These are phyloP conservation scores for Fraxinus velutina DNA, from an alignment of 305 asterid genomes.

Conservation along the genomic window DNA sequence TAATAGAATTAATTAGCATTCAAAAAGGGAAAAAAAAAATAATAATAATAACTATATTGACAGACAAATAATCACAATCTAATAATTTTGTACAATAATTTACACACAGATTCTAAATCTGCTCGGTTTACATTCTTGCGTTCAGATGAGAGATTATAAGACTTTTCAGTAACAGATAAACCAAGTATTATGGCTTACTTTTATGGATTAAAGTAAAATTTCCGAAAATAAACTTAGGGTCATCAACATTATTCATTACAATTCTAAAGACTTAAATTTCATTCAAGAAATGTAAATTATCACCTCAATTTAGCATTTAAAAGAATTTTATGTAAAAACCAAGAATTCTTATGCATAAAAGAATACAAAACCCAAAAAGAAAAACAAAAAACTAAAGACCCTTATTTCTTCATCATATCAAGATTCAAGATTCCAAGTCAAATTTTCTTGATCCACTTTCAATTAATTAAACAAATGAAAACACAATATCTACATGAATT, in stretches of 20 bases:
- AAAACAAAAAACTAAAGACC: background rate
- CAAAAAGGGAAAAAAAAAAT: too few species aligned
- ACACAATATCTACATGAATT: background rate
- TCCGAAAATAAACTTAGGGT: constrained; percentile 4
- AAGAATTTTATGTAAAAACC: background rate
- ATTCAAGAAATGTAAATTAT: background rate
- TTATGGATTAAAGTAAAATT: background rate
- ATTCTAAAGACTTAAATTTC: background rate
- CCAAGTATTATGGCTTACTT: background rate
- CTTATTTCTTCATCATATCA: background rate
- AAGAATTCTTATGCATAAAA: background rate
- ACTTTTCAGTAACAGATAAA: background rate
- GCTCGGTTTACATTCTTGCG: constrained; percentile 14
- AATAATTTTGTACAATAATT: background rate
- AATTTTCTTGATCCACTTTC: background rate
- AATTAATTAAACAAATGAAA: background rate
- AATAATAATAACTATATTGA: background rate
- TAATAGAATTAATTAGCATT: background rate
- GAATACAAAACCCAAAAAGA: background rate
- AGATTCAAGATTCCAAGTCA: background rate
- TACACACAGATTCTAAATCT: constrained; percentile 11
- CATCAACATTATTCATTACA: background rate
- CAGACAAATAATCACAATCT: background rate
- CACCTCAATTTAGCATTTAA: constrained; percentile 9
- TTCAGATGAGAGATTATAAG: constrained; percentile 7